These are phyloP conservation scores for Helianthus tuberosus DNA, from an alignment of 129 eudicot genomes.

Conservation along the genomic window DNA sequence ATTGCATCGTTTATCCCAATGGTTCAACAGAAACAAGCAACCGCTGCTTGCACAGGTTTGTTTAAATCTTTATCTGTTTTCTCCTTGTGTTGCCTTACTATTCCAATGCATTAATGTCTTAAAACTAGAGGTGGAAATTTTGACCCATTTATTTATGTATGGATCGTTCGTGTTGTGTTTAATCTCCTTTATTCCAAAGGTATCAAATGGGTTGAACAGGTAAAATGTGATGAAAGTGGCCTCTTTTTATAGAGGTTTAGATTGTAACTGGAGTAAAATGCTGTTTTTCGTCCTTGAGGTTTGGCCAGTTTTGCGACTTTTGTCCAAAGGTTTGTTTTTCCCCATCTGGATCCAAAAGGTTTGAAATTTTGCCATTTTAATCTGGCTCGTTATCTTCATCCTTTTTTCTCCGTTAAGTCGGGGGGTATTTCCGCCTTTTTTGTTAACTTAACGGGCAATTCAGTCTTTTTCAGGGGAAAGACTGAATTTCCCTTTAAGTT, in stretches of 20 bases:
- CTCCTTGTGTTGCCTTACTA: background rate
- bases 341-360: too few species aligned
- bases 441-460: too few species aligned
- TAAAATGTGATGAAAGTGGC: background rate
- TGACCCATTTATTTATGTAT: conserved; percentile 1
- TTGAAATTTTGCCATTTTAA: too few species aligned
- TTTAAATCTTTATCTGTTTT: conserved; percentile 7
- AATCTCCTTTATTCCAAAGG: background rate
- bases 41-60: conserved; percentile 66
- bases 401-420: too few species aligned
- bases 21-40: conserved; percentile 89
- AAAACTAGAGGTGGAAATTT: conserved; percentile 10
- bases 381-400: too few species aligned
- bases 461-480: too few species aligned
- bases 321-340: too few species aligned
- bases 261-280: background rate
- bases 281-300: too few species aligned
- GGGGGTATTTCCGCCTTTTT: too few species aligned
- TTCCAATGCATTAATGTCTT: background rate
- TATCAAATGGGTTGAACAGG: background rate
- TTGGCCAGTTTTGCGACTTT: too few species aligned
- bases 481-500: too few species aligned
- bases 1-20: conserved; percentile 78
- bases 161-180: conserved; percentile 9
- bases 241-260: background rate